phyloP scores from a whole-genome alignment of 257 asterid species.

The Nicotiana undulata region DNA sequence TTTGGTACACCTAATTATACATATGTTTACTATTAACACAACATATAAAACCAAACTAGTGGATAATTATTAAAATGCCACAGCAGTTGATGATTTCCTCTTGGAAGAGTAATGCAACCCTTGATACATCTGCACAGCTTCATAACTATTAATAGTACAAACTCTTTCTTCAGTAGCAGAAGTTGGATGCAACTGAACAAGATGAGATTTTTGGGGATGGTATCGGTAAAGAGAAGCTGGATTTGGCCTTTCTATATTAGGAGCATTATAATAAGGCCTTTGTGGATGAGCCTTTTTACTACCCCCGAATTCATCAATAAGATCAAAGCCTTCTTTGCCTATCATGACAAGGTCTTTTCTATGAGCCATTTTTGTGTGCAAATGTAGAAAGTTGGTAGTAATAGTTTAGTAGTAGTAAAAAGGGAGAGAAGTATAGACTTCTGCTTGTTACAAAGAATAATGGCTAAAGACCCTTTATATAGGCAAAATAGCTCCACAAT shows the following conservation, averaged over 20 bases:
- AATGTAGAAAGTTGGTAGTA: background rate
- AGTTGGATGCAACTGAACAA: background rate
- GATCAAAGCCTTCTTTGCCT: background rate
- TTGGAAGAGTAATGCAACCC: background rate
- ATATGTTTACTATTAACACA: background rate
- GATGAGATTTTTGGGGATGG: background rate
- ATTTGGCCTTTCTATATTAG: background rate
- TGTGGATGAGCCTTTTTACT: background rate
- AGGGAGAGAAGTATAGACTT: background rate
- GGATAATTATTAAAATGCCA: background rate
- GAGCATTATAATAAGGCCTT: background rate
- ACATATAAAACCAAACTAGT: background rate
- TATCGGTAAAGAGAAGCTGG: background rate
- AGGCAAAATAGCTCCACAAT: background rate
- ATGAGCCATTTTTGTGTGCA: background rate
- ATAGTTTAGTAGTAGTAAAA: background rate
- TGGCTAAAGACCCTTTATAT: conserved; percentile 5
- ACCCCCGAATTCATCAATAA: background rate
- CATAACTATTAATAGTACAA: background rate
- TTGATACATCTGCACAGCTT: background rate
- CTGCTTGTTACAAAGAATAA: background rate
- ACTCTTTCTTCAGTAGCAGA: background rate
- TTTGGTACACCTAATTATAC: background rate
- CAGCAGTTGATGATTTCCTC: background rate
- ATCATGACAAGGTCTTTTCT: background rate